Evolutionary conservation across 768 basidiomycete genomes (phyloP).

Genomic region (Cantharellus cinnabarinus): DNA sequence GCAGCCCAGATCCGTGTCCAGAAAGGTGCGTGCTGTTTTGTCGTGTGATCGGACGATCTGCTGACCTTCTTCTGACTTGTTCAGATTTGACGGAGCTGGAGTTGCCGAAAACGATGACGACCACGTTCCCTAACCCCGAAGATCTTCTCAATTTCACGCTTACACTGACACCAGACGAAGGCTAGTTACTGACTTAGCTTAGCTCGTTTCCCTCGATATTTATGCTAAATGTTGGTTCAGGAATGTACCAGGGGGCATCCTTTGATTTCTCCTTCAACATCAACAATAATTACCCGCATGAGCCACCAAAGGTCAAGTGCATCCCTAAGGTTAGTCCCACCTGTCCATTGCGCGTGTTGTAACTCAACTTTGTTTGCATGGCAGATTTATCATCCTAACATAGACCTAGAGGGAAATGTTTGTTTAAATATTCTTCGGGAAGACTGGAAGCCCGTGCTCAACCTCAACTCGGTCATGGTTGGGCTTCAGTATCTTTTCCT

Average conservation of each 20-base stretch:
- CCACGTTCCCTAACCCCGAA: slow-evolving; percentile 73
- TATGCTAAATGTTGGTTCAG: slow-evolving; percentile 21
- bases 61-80: background rate
- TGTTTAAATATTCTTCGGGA: slow-evolving; percentile 96
- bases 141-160: slow-evolving; percentile 95
- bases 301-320: slow-evolving; percentile 98
- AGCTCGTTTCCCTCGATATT: background rate
- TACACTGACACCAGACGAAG: slow-evolving; percentile 93
- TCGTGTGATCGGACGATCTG: background rate
- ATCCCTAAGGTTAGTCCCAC: slow-evolving; percentile 53
- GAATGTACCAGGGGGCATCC: slow-evolving; percentile 93
- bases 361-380: background rate
- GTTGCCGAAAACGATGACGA: slow-evolving; percentile 89
- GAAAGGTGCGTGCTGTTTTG: slow-evolving; percentile 45
- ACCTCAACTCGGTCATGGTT: slow-evolving; percentile 95
- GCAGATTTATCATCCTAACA: slow-evolving; percentile 97
- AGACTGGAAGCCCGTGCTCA: slow-evolving; percentile 99
- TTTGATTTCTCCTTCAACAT: slow-evolving; percentile 91
- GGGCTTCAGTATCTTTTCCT: slow-evolving; percentile 96
- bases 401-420: slow-evolving; percentile 95
- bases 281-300: slow-evolving; percentile 96
- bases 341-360: background rate
- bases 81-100: slow-evolving; percentile 93
- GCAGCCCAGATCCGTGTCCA: slow-evolving; percentile 98
- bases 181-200: slow-evolving; percentile 25